A percentile compares a stretch with the other conserved stretches of the same genome.
These are phyloP conservation scores for Arthrobotrys iridis DNA, from an alignment of 2,329 filamentous ascomycete genomes.

Conservation along the genomic window DNA sequence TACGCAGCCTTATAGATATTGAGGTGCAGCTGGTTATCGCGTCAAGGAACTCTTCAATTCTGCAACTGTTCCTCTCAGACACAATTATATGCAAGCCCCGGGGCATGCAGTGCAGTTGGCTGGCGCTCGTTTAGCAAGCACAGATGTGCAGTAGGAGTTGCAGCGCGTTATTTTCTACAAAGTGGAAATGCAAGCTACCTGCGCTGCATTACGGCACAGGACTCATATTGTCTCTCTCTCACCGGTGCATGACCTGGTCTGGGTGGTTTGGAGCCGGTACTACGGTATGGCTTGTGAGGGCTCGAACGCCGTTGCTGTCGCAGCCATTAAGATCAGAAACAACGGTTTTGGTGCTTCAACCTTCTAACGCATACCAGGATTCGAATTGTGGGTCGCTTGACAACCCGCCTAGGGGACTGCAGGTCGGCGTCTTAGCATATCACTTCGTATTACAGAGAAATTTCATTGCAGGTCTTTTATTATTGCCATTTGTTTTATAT, in stretches of 20 bases:
- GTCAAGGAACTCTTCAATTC: conserved; percentile 30
- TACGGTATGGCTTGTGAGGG: conserved; percentile 26
- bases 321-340: conserved; percentile 18
- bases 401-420: conserved; percentile 44
- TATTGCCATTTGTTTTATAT: conserved; percentile 12
- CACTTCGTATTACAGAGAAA: conserved; percentile 52
- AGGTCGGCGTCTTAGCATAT: conserved; percentile 47
- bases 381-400: conserved; percentile 50
- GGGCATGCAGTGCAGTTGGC: conserved; percentile 41
- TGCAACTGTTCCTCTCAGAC: conserved; percentile 34
- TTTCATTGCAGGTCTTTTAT: conserved; percentile 26
- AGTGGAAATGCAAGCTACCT: conserved; percentile 36
- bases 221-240: conserved; percentile 25
- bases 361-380: conserved; percentile 30
- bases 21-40: conserved; percentile 39
- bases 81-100: conserved; percentile 35
- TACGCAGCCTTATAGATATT: conserved; percentile 54
- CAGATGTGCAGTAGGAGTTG: conserved; percentile 36
- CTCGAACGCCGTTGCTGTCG: conserved; percentile 16
- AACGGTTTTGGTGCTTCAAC: conserved; percentile 28
- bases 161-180: conserved; percentile 44
- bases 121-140: conserved; percentile 18
- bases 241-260: conserved; percentile 24
- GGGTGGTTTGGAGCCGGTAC: too few species aligned
- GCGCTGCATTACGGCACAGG: conserved; percentile 48